A percentile compares a stretch with the other conserved stretches of the same genome.
Evolutionary conservation across 495 filamentous ascomycete genomes (phyloP).

Genomic region (Viridothelium virens): DNA sequence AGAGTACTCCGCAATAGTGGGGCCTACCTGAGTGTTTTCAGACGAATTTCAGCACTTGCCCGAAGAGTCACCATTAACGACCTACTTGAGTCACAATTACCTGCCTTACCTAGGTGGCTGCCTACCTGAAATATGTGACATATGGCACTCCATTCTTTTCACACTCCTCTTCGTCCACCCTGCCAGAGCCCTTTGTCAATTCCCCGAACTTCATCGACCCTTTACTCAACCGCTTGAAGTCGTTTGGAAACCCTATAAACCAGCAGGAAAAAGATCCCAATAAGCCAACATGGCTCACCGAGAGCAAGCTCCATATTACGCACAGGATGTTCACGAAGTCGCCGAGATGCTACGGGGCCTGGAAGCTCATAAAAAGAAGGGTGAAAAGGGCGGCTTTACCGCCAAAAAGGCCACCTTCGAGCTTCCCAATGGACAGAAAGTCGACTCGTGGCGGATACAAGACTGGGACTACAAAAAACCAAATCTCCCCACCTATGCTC

Average conservation of each 20-base stretch:
- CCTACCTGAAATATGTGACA: background rate
- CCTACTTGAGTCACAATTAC: too few relatives aligned
- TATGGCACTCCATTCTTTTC: too few relatives aligned
- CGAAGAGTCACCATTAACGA: background rate
- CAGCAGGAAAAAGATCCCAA: background rate
- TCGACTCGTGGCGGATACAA: constrained; percentile 87
- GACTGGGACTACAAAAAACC: constrained; percentile 91
- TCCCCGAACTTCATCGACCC: too few relatives aligned
- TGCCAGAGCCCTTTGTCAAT: too few relatives aligned
- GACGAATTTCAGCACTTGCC: background rate
- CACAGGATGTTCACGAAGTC: constrained; percentile 59
- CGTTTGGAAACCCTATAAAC: too few relatives aligned
- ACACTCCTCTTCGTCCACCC: too few relatives aligned
- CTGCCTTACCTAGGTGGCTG: background rate
- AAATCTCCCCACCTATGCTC: constrained; percentile 79
- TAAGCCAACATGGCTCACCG: constrained; percentile 31
- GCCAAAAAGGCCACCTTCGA: constrained; percentile 68
- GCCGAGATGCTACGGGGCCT: constrained; percentile 53
- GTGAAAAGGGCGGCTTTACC: constrained; percentile 42
- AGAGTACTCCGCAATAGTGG: too few relatives aligned
- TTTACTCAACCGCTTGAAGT: too few relatives aligned
- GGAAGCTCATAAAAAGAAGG: constrained; percentile 43
- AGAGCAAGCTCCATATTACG: constrained; percentile 45
- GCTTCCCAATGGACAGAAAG: constrained; percentile 52
- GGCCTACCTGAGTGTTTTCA: too few relatives aligned